Base-by-base conservation (phyloP, 305 asterid species). In the Fraxinus xanthoxyloides region DNA sequence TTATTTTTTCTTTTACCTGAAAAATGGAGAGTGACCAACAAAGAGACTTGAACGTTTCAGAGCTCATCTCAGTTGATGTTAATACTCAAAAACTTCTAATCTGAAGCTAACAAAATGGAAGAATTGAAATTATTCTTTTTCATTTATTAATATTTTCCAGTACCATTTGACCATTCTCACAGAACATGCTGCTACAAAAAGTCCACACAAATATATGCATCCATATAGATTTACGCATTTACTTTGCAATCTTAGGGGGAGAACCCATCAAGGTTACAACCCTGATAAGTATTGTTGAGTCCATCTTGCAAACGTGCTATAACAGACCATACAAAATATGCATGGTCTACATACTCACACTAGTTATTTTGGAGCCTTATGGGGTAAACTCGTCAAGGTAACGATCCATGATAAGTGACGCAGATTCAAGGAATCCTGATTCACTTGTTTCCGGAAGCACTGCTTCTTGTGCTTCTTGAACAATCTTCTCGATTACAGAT, bases 401-500 rank as follows among this genome's bases (percentile, higher is more conserved):
- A 59, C 86, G 91, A 77, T 94, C 97, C 91, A 93, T 86, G 86
- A 92, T 80, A 28, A 28, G 35, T 7, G 97, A 88, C 28, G 91
- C 79, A 32, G 91, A 85, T 69, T 90, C 92, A 15, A 93, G 90
- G 78, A 92, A 89, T 17, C 91, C 88, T 21, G 90, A 90, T 80
- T 93, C 94, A 31, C 93, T 88, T 15, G 87, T 81, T 79, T 90
- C 93, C 15, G 93, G 95, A 5, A 93, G 91, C 79, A 89, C 84
- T n/a, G 89, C 77, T 56, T 88, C 91, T 77, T 88, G 83, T 12
- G 97, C 95, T 78, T 93, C 97, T 75, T 8, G 81, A 56, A 94
- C 89, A 59, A 94, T 94, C 83, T 85, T 87, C 88, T 94, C 97
- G 12, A 93, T 87, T 3, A 77, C 85, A 1, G 97, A 92, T 80